Percentiles rank a stretch among this genome's conserved stretches.
These are phyloP conservation scores for Lathyrus oleraceus DNA, from an alignment of 306 rosid genomes.

Conservation along the genomic window DNA sequence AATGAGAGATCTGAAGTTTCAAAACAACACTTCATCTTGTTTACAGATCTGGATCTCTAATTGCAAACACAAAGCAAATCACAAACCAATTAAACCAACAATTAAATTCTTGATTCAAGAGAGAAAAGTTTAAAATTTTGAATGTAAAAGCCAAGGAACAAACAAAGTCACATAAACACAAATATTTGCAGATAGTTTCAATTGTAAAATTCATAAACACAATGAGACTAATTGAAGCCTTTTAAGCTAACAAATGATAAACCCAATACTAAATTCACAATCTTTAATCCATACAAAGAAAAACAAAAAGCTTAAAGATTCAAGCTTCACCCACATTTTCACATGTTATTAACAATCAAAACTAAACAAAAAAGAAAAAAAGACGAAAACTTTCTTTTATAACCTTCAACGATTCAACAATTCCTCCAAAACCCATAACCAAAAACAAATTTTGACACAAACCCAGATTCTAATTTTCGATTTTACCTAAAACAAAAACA, in stretches of 20 bases:
- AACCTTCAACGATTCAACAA: neutral
- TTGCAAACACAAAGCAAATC: conserved; percentile 2
- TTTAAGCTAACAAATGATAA: conserved; percentile 3
- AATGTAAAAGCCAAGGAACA: conserved; percentile 14
- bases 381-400: neutral
- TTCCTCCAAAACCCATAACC: neutral
- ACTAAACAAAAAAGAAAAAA: neutral
- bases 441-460: conserved; percentile 8
- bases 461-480: neutral
- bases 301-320: neutral
- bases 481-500: neutral
- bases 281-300: neutral
- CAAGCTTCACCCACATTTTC: conserved; percentile 29
- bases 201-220: neutral
- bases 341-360: conserved; percentile 33
- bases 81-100: neutral
- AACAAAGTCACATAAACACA: conserved; percentile 8
- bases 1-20: conserved; percentile 10
- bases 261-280: conserved; percentile 21
- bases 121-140: conserved; percentile 11
- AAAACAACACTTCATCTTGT: conserved; percentile 10
- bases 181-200: neutral
- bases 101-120: neutral
- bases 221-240: neutral
- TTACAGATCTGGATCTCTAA: conserved; percentile 31